These are phyloP conservation scores for Larix kaempferi DNA, from an alignment of 75 land plant genomes.

Conservation along the genomic window DNA sequence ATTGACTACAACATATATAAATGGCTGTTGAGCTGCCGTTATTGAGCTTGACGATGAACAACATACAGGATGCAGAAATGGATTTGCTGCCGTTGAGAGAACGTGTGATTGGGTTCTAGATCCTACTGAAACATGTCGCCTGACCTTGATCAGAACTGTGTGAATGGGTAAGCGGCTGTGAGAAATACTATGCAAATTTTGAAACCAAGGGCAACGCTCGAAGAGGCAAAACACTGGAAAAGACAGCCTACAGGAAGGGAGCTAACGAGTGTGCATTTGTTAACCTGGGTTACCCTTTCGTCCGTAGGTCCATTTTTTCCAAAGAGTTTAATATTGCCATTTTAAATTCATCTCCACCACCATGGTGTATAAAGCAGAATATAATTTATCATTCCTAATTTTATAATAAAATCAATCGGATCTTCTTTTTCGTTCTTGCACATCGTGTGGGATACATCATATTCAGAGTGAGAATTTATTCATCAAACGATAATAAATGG, in stretches of 20 bases:
- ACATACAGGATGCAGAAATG: neutral
- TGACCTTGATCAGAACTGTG: neutral
- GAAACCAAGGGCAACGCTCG: neutral
- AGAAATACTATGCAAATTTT: neutral
- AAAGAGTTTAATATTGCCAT: too few species aligned
- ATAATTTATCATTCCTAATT: too few species aligned
- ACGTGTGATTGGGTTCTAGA: neutral
- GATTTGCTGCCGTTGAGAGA: neutral
- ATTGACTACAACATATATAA: too few species aligned
- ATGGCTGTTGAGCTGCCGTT: neutral
- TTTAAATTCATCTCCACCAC: too few species aligned
- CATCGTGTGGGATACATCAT: too few species aligned
- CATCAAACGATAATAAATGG: too few species aligned
- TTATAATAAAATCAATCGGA: too few species aligned
- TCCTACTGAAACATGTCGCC: constrained; percentile 7
- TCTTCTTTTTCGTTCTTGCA: too few species aligned
- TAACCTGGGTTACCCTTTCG: too few species aligned
- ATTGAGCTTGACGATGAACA: neutral
- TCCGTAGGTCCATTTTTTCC: too few species aligned
- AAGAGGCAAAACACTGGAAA: constrained; percentile 7
- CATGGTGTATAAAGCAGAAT: too few species aligned
- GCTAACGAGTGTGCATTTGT: constrained; percentile 2
- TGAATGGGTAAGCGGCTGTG: neutral
- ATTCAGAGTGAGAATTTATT: too few species aligned
- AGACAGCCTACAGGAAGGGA: neutral